Base-by-base conservation (phyloP, 805 yeast species). In the Saturnispora bothae region DNA sequence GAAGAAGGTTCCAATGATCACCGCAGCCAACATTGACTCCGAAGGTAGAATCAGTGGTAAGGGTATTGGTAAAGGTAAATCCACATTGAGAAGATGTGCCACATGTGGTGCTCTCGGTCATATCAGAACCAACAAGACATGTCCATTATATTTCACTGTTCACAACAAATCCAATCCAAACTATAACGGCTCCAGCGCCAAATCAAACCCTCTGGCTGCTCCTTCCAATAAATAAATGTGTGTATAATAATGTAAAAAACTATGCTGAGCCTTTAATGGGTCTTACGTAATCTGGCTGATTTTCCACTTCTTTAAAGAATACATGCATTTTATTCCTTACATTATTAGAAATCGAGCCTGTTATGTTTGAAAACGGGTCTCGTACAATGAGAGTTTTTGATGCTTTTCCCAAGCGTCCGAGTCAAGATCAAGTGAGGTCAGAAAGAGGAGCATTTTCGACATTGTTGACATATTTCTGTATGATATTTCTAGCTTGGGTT, bases 51-150 rank as follows among this genome's bases (percentile, higher is more conserved):
- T 71, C 31, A 71, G 74, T 26, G 82, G 78, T n/a, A 78, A 76
- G 48, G 82, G 83, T 18, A 72, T 73, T 30, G 84, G 83, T 22
- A 80, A 80, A 50, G 82, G 82, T 23, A 78, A 78, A 50, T 68
- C 78, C 22, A 76, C 75, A 4, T 78, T 81, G 7, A 68, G 98
- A 55, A 75, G 84, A 52, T 89, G 98, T 62, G 88, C 94, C 3
- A 80, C 92, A 0, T 89, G 98, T 68, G 97, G 97, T 17, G 92
- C 89, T 10, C 69, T 83, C 45, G 98, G 97, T 0, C 98, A 89
- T 57, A 89, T 89, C 44, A 72, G 92, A 55, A 89, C 98, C 3
- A 86, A 85, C 56, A 81, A 80, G 46, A 65, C 89, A 2, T 89
- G 98, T 62, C 98, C 97, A 13, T 69, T 86, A 71, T 89, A 83